Percentiles rank a stretch among this genome's conserved stretches.
Conservation (phyloP, 768 basidiomycete species). For the Lactarius trivialis region DNA sequence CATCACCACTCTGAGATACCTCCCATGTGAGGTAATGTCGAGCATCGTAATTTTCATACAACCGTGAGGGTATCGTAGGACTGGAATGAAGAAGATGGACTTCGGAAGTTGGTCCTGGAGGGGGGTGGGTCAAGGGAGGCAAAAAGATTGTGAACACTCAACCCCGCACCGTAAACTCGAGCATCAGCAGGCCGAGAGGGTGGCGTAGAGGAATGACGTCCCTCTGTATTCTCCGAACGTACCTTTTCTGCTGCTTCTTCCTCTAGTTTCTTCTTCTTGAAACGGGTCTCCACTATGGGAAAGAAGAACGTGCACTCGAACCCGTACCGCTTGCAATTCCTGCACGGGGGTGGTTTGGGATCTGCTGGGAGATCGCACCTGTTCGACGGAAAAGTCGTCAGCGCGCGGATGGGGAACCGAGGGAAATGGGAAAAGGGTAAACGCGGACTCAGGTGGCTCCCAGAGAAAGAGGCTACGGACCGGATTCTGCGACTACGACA, state of each 20-base stretch:
- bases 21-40: conserved; percentile 87
- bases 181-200: conserved; percentile 46
- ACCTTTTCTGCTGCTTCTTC: conserved; percentile 43
- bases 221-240: conserved; percentile 34
- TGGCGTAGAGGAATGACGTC: conserved; percentile 39
- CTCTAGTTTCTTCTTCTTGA: conserved; percentile 91
- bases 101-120: conserved; percentile 82
- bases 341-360: conserved; percentile 72
- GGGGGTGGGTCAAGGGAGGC: not conserved
- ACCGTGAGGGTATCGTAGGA: conserved; percentile 73
- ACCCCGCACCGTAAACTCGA: conserved; percentile 44
- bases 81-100: conserved; percentile 87
- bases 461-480: conserved; percentile 29
- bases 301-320: conserved; percentile 97
- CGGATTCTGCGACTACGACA: conserved; percentile 89
- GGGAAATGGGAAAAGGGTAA: conserved; percentile 7
- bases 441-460: not conserved
- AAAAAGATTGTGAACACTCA: not conserved
- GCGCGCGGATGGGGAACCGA: conserved; percentile 13
- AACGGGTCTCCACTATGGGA: conserved; percentile 96
- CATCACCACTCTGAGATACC: conserved; percentile 76
- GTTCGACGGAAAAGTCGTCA: conserved; percentile 19
- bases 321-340: conserved; percentile 90
- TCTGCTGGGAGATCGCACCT: conserved; percentile 83
- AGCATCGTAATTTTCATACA: conserved; percentile 83